Evolutionary conservation across 805 yeast species (phyloP), one percentile per base, ranked within the genome.

Genomic region (Candida patagonica): DNA sequence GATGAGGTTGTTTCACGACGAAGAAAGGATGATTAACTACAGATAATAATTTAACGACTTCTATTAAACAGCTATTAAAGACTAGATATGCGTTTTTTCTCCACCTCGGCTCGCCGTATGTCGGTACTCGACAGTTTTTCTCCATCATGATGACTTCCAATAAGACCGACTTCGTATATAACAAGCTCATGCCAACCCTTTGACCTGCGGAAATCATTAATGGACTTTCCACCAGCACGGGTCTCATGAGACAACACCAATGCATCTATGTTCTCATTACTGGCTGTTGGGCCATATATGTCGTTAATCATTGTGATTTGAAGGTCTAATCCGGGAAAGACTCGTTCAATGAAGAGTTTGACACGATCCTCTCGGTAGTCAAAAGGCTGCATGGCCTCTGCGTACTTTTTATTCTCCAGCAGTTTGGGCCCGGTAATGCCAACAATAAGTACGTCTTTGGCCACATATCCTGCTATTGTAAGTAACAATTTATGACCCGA

Each of bases 231-330:
- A 2, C 97, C 97, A 7, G 68, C 56, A 0, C 67, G 60, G 0
- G 96, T 80, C 52, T 92, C 98, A 32, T 74, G 67, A 48, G 95
- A 84, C 2, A 92, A 76, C 0, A 89, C 77, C 30, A 92, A 67
- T 0, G 87, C 80, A 48, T 88, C 83, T 29, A 92, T 84, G 36
- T 76, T 78, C 10, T 69, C 67, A 2, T 81, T 68, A 9, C 71
- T 68, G 0, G 86, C 95, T 0, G 98, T 87, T 3, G 97, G 98
- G 0, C 99, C 99, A 61, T 94, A 87, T 0, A 88, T 71, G 56
- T 92, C 97, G 44, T 77, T 71, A 34, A 92, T 78, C 47, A 80
- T 75, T 37, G 70, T 71, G 1, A 80, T 62, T 22, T 76, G 75
- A 8, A 76, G 62, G 0, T 46, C 41, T 5, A 79, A 53, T 0